Evolutionary conservation across 495 filamentous ascomycete species (phyloP), one percentile per base, ranked within the genome.

Genomic region (Penicillium subrubescens): DNA sequence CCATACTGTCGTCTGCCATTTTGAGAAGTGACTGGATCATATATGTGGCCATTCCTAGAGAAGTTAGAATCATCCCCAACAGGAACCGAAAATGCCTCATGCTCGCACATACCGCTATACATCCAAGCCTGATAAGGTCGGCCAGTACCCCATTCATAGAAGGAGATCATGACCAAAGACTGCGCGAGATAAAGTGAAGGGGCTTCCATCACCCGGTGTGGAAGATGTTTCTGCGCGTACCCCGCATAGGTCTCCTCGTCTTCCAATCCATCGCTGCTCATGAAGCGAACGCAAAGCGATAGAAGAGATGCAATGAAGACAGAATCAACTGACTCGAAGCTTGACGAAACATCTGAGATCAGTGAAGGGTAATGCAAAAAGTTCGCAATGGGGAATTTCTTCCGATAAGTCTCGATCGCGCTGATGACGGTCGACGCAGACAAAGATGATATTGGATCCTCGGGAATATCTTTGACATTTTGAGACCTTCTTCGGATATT

Each of bases 111-210:
- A 80, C 78, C 79, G 39, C 77, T 81, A 53, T 81, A 81, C 79
- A 81, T 81, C 79, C 79, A 81, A 2, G 79, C 77, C 53, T 77
- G 76, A 58, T 81, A 81, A 2, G 79, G 76, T n/a, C 73, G 72
- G 3, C 79, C 76, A 5, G 76, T 75, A 0, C 79, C 79, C 79
- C 79, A 81, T 64, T 81, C 79, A 58, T 81, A 81, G 25, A 81
- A 71, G 2, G 75, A 71, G 15, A 81, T 70, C 71, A 81, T 81
- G 3, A 80, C 79, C 7, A 79, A 62, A 0, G 79, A 80, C 51
- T 81, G 79, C 3, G 79, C 79, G 37, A 81, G 73, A 34, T 73
- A 74, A 6, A 81, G 69, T 1, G 79, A 81, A 0, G 79, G 79
- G 0, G 73, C 68, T 31, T 81, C 79, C 60, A 81, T 74, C n/a